Evolutionary conservation across 2,329 filamentous ascomycete species (phyloP).

Genomic region (Alternaria alternata): DNA sequence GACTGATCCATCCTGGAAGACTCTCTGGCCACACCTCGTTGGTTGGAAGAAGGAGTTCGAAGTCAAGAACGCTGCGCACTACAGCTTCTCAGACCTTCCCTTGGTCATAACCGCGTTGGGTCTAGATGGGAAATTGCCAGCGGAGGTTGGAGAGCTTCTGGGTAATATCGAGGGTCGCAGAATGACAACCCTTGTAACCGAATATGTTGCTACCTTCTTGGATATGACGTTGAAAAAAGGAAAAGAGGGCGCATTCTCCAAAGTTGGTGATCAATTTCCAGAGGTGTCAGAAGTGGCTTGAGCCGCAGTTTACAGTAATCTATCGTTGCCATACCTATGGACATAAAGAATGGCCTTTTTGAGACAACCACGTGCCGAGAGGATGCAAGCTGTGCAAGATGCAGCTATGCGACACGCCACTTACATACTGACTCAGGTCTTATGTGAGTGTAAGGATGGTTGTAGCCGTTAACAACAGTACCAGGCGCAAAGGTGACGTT

Average conservation of each 20-base stretch:
- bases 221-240: constrained; percentile 30
- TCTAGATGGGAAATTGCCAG: constrained; percentile 25
- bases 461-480: not conserved
- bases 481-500: not conserved
- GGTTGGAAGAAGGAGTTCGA: constrained; percentile 41
- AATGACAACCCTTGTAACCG: constrained; percentile 30
- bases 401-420: not conserved
- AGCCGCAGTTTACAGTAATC: not conserved
- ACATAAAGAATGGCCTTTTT: not conserved
- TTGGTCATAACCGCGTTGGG: constrained; percentile 24
- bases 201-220: constrained; percentile 31
- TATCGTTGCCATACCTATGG: too few relatives aligned
- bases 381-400: not conserved
- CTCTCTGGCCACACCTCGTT: constrained; percentile 29
- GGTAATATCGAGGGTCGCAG: constrained; percentile 31
- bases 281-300: constrained; percentile 27
- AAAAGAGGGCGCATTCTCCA: constrained; percentile 3
- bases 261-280: constrained; percentile 14
- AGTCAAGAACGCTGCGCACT: constrained; percentile 35
- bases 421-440: not conserved
- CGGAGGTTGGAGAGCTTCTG: constrained; percentile 28
- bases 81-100: constrained; percentile 40
- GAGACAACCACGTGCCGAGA: not conserved
- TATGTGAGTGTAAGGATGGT: not conserved
- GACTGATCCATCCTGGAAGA: constrained; percentile 39